phyloP scores from a whole-genome alignment of 2,329 filamentous ascomycete genomes.

The Diplodia seriata region DNA sequence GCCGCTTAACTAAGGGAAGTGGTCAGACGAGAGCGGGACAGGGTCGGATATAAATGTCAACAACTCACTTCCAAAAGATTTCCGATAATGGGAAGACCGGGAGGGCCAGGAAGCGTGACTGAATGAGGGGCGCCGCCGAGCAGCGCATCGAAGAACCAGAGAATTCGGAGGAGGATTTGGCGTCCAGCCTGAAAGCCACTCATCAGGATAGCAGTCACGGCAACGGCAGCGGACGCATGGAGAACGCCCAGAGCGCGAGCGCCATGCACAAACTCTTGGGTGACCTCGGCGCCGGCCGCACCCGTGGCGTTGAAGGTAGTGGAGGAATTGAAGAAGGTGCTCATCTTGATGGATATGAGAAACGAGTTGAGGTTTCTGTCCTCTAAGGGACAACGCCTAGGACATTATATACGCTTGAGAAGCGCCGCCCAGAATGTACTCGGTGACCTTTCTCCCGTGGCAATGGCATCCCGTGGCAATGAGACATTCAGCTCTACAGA shows the following conservation, averaged over 20 bases:
- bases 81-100: neutral
- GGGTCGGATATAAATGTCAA: neutral
- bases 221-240: slow-evolving; percentile 8
- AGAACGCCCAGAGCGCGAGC: neutral
- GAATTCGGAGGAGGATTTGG: slow-evolving; percentile 9
- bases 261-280: neutral
- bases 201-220: neutral
- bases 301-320: neutral
- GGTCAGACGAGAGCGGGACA: neutral
- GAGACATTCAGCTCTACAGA: neutral
- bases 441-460: neutral
- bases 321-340: neutral
- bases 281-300: slow-evolving; percentile 1
- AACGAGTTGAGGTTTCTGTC: neutral
- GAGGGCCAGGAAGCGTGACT: neutral
- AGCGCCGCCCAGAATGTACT: neutral
- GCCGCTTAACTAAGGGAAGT: neutral
- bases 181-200: slow-evolving; percentile 3
- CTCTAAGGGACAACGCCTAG: neutral
- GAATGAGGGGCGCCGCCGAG: neutral
- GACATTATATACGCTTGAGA: neutral
- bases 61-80: neutral
- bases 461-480: neutral
- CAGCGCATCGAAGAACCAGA: slow-evolving; percentile 5
- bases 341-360: slow-evolving; percentile 1